phyloP scores from a whole-genome alignment of 2,329 filamentous ascomycete genomes.

The Cercospora sojina region DNA sequence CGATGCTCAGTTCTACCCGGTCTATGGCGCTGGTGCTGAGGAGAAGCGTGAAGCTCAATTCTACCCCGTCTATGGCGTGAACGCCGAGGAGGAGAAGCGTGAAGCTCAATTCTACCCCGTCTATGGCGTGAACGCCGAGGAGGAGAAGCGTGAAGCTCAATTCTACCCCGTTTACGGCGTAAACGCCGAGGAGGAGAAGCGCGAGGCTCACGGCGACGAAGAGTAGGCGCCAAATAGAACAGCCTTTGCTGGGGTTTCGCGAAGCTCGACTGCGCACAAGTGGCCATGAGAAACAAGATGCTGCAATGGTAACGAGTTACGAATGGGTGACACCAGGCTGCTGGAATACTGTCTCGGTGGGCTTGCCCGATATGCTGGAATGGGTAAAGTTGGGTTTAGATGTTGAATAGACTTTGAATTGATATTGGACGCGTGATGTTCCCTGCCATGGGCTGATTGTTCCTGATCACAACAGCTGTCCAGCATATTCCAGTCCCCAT shows the following conservation, averaged over 20 bases:
- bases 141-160: neutral
- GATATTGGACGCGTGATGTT: neutral
- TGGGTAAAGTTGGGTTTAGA: neutral
- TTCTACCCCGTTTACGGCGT: neutral
- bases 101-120: too few relatives aligned
- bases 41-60: neutral
- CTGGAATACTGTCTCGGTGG: neutral
- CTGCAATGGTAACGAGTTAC: neutral
- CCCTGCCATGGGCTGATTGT: neutral
- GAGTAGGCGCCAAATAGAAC: neutral
- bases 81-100: too few relatives aligned
- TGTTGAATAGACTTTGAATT: neutral
- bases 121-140: too few relatives aligned
- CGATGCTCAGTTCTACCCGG: neutral
- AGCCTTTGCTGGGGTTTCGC: too few relatives aligned
- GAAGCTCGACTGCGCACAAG: neutral
- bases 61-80: too few relatives aligned
- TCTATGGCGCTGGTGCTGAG: neutral
- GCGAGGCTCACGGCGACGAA: neutral
- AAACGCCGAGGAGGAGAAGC: neutral
- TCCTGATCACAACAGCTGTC: neutral
- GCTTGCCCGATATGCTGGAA: neutral
- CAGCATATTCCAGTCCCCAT: neutral
- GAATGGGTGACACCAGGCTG: neutral
- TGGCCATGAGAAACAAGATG: neutral